These are phyloP conservation scores for Pisolithus sp. DNA, from an alignment of 768 basidiomycete genomes.

Conservation along the genomic window DNA sequence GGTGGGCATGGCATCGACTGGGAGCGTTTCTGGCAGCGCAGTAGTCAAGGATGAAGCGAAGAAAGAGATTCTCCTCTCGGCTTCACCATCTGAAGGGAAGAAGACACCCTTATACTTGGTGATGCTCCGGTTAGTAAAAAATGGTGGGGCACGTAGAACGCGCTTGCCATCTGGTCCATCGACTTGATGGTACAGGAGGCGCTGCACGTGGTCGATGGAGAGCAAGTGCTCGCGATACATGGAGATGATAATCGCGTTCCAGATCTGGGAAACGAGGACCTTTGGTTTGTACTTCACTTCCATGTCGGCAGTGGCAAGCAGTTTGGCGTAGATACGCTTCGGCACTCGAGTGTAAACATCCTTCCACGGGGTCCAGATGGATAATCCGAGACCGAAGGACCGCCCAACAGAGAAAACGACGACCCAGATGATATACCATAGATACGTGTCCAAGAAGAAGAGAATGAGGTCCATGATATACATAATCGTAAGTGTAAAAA, in stretches of 20 bases:
- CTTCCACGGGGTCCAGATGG: constrained; percentile 99
- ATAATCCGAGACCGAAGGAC: constrained; percentile 87
- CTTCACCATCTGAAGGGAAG: constrained; percentile 92
- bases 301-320: constrained; percentile 95
- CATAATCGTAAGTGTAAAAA: constrained; percentile 96
- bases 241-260: constrained; percentile 99
- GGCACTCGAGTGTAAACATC: constrained; percentile 95
- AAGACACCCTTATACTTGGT: constrained; percentile 71
- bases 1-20: constrained; percentile 98
- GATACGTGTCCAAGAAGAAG: constrained; percentile 99
- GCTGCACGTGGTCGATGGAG: constrained; percentile 97
- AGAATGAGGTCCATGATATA: constrained; percentile 96
- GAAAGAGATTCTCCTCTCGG: constrained; percentile 97
- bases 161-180: constrained; percentile 85
- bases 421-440: constrained; percentile 99
- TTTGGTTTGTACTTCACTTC: constrained; percentile 99
- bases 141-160: constrained; percentile 91
- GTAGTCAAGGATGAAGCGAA: constrained; percentile 97
- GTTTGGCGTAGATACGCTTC: constrained; percentile 96
- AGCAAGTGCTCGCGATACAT: constrained; percentile 99
- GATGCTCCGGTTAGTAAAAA: constrained; percentile 90
- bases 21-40: constrained; percentile 88
- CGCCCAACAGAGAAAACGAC: constrained; percentile 89
- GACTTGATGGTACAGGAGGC: constrained; percentile 94
- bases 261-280: constrained; percentile 97